Evolutionary conservation across 2,329 filamentous ascomycete species (phyloP).

Genomic region (Colletotrichum tropicale): DNA sequence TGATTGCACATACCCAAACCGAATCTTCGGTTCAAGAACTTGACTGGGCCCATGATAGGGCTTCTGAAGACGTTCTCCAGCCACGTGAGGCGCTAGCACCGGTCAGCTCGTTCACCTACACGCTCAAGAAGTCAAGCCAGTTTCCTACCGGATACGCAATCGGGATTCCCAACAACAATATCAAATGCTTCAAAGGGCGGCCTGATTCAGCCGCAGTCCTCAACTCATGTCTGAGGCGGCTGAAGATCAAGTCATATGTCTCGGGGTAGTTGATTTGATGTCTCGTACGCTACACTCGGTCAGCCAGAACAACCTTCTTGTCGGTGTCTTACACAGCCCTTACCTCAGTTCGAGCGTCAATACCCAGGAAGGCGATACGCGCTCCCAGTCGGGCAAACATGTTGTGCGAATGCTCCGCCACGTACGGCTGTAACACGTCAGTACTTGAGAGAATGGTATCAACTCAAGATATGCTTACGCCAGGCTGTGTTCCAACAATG

Average conservation of each 20-base stretch:
- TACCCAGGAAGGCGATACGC: conserved; percentile 81
- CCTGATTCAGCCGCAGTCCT: conserved; percentile 66
- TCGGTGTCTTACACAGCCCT: conserved; percentile 25
- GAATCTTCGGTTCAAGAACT: conserved; percentile 88
- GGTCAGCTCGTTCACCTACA: conserved; percentile 10
- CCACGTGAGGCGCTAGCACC: conserved; percentile 82
- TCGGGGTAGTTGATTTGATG: conserved; percentile 95
- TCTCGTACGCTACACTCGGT: conserved; percentile 68
- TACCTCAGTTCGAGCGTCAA: conserved; percentile 91
- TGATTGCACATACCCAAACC: conserved; percentile 61
- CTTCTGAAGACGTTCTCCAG: conserved; percentile 90
- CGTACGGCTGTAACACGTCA: conserved; percentile 73
- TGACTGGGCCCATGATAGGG: conserved; percentile 85
- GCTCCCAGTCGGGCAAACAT: conserved; percentile 85
- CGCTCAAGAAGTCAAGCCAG: conserved; percentile 28
- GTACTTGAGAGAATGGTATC: conserved; percentile 58
- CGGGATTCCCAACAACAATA: conserved; percentile 86
- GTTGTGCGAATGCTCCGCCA: conserved; percentile 85
- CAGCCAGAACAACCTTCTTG: not conserved
- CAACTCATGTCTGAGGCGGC: conserved; percentile 77
- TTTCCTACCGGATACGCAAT: conserved; percentile 78
- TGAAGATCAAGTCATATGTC: conserved; percentile 85
- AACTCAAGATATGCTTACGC: conserved; percentile 63
- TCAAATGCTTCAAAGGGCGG: conserved; percentile 84
- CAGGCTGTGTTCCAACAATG: conserved; percentile 77